Conservation (phyloP, 2,329 filamentous ascomycete species). For the Fusarium nisikadoi region DNA sequence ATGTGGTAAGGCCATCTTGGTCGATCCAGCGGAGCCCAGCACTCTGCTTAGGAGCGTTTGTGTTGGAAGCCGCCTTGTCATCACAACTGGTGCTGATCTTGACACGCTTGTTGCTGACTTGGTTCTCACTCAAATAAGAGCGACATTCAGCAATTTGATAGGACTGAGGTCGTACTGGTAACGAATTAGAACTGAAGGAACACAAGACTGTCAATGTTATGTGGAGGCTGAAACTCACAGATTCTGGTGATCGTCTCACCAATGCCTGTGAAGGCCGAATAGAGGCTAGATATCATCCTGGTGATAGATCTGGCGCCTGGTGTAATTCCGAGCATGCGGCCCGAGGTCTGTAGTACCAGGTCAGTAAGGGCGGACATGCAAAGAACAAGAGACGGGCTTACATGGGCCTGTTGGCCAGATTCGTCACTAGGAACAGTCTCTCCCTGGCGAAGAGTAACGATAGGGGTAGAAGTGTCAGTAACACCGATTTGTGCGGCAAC, state of each 20-base stretch:
- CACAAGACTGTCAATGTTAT: not conserved
- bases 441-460: conserved; percentile 35
- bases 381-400: not conserved
- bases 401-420: conserved; percentile 25
- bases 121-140: conserved; percentile 31
- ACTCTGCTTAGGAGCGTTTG: not conserved
- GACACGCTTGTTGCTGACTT: conserved; percentile 44
- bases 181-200: conserved; percentile 1
- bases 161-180: conserved; percentile 40
- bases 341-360: conserved; percentile 13
- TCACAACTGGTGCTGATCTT: conserved; percentile 37
- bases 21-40: conserved; percentile 43
- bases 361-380: not conserved
- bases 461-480: conserved; percentile 11
- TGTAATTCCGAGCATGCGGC: conserved; percentile 39
- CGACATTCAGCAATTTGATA: conserved; percentile 42
- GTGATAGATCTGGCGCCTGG: conserved; percentile 35
- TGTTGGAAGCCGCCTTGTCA: not conserved
- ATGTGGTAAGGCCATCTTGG: conserved; percentile 30
- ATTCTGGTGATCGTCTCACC: conserved; percentile 41
- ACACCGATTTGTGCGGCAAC: conserved; percentile 40
- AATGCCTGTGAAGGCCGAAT: conserved; percentile 42
- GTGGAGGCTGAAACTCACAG: conserved; percentile 25
- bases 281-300: conserved; percentile 47
- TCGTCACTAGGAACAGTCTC: conserved; percentile 13